A percentile compares a stretch with the other conserved stretches of the same genome.
These are phyloP conservation scores for Verticillium alfalfae DNA, from an alignment of 2,329 filamentous ascomycete species.

Conservation along the genomic window DNA sequence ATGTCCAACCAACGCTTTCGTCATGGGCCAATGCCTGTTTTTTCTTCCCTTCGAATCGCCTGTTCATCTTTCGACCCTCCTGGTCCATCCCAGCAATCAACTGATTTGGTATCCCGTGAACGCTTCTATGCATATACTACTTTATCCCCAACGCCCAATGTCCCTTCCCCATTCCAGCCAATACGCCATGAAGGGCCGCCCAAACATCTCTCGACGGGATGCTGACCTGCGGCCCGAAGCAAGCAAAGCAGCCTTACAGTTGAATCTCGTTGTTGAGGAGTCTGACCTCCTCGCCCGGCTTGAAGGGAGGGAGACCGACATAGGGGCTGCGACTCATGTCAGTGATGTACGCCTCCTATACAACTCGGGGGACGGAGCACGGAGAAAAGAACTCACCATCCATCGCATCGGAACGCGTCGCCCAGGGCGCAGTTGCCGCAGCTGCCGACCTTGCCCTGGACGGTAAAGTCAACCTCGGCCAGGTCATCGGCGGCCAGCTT, in stretches of 20 bases:
- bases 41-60: too few species aligned
- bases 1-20: not conserved
- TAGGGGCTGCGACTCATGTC: constrained; percentile 63
- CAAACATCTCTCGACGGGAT: not conserved
- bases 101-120: not conserved
- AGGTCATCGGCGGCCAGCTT: constrained; percentile 73
- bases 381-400: not conserved
- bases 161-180: not conserved
- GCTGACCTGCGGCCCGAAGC: not conserved
- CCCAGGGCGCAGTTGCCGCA: constrained; percentile 93
- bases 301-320: constrained; percentile 90
- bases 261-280: constrained; percentile 83
- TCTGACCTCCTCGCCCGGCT: constrained; percentile 90
- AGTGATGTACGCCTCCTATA: not conserved
- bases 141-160: not conserved
- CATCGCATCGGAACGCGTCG: constrained; percentile 50
- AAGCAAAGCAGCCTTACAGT: constrained; percentile 42
- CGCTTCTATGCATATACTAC: not conserved
- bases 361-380: not conserved
- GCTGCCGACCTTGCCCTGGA: constrained; percentile 92
- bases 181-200: not conserved
- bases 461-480: constrained; percentile 89
- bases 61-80: not conserved
- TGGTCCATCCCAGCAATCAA: not conserved
- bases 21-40: not conserved